A percentile compares a stretch with the other conserved stretches of the same genome.
These are phyloP conservation scores for Eudorina sp. DNA, from an alignment of 139 green algal species.

Conservation along the genomic window DNA sequence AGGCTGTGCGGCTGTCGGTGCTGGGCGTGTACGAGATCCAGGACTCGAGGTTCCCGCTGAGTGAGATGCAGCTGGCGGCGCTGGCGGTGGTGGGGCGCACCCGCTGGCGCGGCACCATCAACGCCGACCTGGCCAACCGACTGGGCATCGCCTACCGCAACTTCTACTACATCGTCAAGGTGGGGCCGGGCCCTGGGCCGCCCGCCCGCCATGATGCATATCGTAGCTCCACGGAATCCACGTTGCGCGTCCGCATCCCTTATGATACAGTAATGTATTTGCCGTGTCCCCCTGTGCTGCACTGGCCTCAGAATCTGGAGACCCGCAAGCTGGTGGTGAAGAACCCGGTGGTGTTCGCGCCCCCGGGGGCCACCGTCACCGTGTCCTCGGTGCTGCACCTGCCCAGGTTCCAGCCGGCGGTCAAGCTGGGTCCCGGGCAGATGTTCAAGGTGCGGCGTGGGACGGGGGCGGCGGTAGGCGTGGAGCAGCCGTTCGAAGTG, in stretches of 20 bases:
- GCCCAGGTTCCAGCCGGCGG: conserved; percentile 60
- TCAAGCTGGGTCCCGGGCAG: conserved; percentile 57
- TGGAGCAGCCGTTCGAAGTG: too few relatives aligned
- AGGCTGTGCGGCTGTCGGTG: conserved; percentile 53
- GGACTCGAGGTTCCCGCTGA: conserved; percentile 50
- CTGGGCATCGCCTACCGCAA: conserved; percentile 71
- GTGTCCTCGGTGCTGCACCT: conserved; percentile 70
- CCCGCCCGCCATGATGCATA: too few relatives aligned
- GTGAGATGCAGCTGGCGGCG: conserved; percentile 60
- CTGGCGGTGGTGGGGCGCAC: conserved; percentile 59
- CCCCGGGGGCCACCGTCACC: neutral
- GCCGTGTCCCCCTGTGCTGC: too few relatives aligned
- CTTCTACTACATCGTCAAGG: conserved; percentile 83
- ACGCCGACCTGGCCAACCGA: conserved; percentile 63
- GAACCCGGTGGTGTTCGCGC: conserved; percentile 58
- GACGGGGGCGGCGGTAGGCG: neutral
- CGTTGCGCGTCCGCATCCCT: too few relatives aligned
- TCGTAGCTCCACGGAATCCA: too few relatives aligned
- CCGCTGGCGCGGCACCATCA: conserved; percentile 62
- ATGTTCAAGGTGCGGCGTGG: conserved; percentile 56
- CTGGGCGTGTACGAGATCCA: conserved; percentile 70
- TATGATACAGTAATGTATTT: too few relatives aligned
- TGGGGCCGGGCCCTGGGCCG: too few relatives aligned
- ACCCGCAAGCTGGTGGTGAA: conserved; percentile 66
- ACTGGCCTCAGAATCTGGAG: conserved; percentile 60